Base-by-base conservation (phyloP, 495 filamentous ascomycete genomes). In the Annulohypoxylon stygium region DNA sequence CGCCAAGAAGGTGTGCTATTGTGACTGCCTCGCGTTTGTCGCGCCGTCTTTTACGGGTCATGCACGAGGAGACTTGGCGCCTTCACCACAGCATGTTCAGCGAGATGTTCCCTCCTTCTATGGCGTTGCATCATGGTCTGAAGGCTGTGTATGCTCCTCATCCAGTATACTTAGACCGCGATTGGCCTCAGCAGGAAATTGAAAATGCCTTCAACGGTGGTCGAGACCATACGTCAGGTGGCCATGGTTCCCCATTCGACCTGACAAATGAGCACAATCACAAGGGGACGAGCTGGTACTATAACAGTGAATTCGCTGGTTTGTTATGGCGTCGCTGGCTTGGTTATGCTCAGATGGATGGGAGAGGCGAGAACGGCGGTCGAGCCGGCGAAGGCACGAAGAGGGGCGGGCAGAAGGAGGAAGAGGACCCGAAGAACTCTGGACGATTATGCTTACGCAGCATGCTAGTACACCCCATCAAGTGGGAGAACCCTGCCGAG, bases 111-210 rank as follows among this genome's bases (percentile, higher is more conserved):
- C 92, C 95, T 2, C 88, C 92, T 25, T 90, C 91, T 6, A 86
- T 90, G 51, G 94, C 95, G 3, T 85, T 99, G 0, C 96, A 98
- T 74, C 95, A 97, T 76, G 96, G 96, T 0, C 86, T 95, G 80
- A 99, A 99, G 80, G 96, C 95, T 33, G 94, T 98, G 36, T 97
- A 93, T 78, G 93, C 91, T 11, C 96, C 96, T 3, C 96, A 99
- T 74, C 93, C 95, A 0, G 88, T 97, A 34, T 97, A 90, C 80
- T 84, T 98, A 25, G 96, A 99, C 79, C 91, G 96, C 12, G 82
- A 86, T 47, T 99, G 96, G 96, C 79, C 81, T 7, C 74, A 81
- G 2, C 79, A 83, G 14, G 92, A 93, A 66, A 86, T 97, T 12
- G 93, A 95, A 18, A 85, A 85, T 4, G 90, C 92, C 11, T 95